Percentiles rank a stretch among this genome's conserved stretches.
Conservation (phyloP, 345 rosid species). For the Acer negundo region DNA sequence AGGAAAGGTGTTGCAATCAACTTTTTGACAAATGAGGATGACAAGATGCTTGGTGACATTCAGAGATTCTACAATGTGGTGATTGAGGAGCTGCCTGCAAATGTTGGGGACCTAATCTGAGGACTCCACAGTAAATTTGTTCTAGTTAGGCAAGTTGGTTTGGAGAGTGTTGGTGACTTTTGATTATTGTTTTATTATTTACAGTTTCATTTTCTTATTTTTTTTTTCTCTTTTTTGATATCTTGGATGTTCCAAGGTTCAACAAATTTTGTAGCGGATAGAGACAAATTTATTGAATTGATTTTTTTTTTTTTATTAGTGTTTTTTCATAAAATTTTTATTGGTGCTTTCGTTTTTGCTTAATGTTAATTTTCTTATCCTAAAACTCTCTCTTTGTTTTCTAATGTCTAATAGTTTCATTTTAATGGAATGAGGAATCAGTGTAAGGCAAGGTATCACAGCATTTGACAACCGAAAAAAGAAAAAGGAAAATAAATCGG, state of each 20-base stretch:
- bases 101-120: conserved; percentile 47
- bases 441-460: no score
- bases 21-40: conserved; percentile 50
- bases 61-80: conserved; percentile 54
- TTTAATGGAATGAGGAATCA: no score
- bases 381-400: no score
- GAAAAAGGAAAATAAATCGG: no score
- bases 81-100: conserved; percentile 53
- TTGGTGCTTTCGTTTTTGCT: no score
- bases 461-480: no score
- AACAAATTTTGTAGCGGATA: not conserved
- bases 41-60: conserved; percentile 47
- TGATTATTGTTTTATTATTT: not conserved
- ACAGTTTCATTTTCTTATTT: not conserved
- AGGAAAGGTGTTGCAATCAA: conserved; percentile 54
- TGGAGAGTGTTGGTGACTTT: not conserved
- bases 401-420: no score
- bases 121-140: not conserved
- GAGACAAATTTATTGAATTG: not conserved
- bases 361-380: no score
- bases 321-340: no score
- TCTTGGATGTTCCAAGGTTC: not conserved
- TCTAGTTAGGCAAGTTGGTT: conserved; percentile 1
- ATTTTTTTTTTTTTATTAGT: no score
- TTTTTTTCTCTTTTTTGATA: not conserved